Conservation (phyloP, 192 early-diverging fungal genomes). For the Coemansia sp. region DNA sequence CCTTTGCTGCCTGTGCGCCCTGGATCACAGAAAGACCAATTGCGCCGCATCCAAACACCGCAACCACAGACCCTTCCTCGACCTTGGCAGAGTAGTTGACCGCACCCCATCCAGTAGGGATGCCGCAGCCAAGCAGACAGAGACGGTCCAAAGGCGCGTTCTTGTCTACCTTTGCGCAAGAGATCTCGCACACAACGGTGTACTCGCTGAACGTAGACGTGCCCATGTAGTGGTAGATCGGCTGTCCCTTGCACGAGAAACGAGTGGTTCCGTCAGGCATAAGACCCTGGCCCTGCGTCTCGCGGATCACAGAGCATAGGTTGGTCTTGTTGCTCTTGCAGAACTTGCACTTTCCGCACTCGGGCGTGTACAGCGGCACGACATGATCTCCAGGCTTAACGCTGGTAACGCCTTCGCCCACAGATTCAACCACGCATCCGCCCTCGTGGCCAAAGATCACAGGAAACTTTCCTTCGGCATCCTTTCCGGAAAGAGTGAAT, state of each 20-base stretch:
- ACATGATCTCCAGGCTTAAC: conserved; percentile 93
- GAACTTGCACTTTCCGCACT: conserved; percentile 96
- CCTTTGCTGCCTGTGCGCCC: conserved; percentile 69
- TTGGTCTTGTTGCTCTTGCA: conserved; percentile 97
- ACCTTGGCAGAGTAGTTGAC: conserved; percentile 93
- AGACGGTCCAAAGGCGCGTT: conserved; percentile 79
- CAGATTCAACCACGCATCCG: conserved; percentile 91
- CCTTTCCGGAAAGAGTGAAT: conserved; percentile 88
- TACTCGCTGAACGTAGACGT: conserved; percentile 95
- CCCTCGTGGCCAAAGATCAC: conserved; percentile 95
- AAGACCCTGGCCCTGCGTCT: conserved; percentile 89
- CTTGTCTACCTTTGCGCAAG: conserved; percentile 83
- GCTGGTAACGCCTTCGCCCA: conserved; percentile 92
- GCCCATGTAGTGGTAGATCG: conserved; percentile 95
- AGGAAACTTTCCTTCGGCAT: conserved; percentile 87
- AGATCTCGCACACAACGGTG: conserved; percentile 89
- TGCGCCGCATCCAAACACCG: conserved; percentile 94
- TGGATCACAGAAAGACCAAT: conserved; percentile 91
- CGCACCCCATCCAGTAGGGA: conserved; percentile 96
- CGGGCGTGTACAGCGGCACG: conserved; percentile 87
- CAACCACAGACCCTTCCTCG: conserved; percentile 69
- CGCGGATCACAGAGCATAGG: conserved; percentile 86
- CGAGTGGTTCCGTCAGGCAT: conserved; percentile 95
- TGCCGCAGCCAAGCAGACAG: conserved; percentile 92
- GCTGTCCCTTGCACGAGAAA: conserved; percentile 88